phyloP scores from a whole-genome alignment of 2,329 filamentous ascomycete species.

The Colletotrichum spinosum region DNA sequence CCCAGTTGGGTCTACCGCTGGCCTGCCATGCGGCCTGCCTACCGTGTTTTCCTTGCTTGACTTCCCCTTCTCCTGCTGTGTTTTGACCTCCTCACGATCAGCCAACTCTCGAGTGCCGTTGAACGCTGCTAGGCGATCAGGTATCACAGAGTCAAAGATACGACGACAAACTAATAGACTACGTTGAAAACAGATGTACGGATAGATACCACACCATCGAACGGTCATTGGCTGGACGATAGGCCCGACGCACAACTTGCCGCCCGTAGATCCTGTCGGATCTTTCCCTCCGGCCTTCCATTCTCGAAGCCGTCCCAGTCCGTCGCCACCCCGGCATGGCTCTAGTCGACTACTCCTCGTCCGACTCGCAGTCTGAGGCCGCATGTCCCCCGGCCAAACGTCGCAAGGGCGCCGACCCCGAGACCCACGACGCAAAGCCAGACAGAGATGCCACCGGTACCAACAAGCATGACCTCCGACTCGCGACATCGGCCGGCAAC shows the following conservation, averaged over 20 bases:
- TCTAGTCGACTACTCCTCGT: constrained; percentile 75
- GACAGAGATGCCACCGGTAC: constrained; percentile 8
- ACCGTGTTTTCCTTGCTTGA: background rate
- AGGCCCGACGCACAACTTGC: background rate
- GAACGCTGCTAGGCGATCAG: constrained; percentile 20
- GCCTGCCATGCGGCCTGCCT: constrained; percentile 7
- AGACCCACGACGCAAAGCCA: constrained; percentile 1
- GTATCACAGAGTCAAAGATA: background rate
- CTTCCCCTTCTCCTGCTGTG: background rate
- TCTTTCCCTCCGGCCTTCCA: constrained; percentile 11
- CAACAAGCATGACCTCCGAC: background rate
- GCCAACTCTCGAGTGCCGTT: constrained; percentile 2
- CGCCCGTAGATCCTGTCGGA: background rate
- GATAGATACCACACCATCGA: background rate
- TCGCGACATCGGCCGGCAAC: background rate
- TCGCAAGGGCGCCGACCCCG: constrained; percentile 46
- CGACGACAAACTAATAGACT: background rate
- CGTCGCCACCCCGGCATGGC: constrained; percentile 56
- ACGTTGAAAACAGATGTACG: background rate
- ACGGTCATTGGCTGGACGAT: constrained; percentile 1
- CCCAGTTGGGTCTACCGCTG: background rate
- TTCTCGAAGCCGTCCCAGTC: constrained; percentile 2
- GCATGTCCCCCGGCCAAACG: constrained; percentile 51
- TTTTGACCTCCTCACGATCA: background rate
- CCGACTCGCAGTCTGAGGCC: constrained; percentile 43